Percentiles rank a stretch among this genome's conserved stretches.
Evolutionary conservation across 306 rosid genomes (phyloP).

Genomic region (Cucumis sativus): Cucumber_9930_V3 NC_026659.2:6177001-6177500

Average conservation of each 20-base stretch:
- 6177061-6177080: constrained; percentile 53
- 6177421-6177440: neutral
- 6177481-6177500: neutral
- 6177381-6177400: constrained; percentile 58
- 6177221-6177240: neutral
- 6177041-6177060: constrained; percentile 49
- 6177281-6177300: constrained; percentile 96
- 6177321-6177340: constrained; percentile 96
- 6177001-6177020: constrained; percentile 73
- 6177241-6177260: neutral
- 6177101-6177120: constrained; percentile 84
- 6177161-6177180: constrained; percentile 75
- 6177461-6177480: neutral
- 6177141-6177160: constrained; percentile 98
- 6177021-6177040: constrained; percentile 65
- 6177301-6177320: constrained; percentile 96
- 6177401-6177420: neutral
- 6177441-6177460: neutral
- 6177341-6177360: constrained; percentile 94
- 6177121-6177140: constrained; percentile 70
- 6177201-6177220: neutral
- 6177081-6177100: constrained; percentile 54
- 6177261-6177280: neutral
- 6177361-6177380: constrained; percentile 61
- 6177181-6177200: neutral